Evolutionary conservation across 306 rosid genomes (phyloP), one percentile per base, ranked within the genome.

Genomic region (Pachyrhizus erosus): DNA sequence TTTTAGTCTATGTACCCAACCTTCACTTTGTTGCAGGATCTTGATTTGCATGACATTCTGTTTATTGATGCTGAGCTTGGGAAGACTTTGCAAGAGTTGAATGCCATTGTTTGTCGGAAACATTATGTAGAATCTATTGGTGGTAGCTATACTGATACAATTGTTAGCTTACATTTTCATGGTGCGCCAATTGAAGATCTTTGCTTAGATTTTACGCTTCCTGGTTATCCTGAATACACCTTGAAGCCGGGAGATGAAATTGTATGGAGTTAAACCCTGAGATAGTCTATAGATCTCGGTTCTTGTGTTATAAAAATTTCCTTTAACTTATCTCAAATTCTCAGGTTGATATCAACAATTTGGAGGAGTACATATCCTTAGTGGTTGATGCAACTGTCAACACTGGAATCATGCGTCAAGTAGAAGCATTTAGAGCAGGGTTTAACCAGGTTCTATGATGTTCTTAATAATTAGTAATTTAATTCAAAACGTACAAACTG

Each of bases 1-100:
- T 52, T 66, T 23, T 49, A 70, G 66, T 39, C 10, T 81, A 81
- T 80, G 37, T 29, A 70, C 49, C 60, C 12, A 70, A 20, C 66
- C 23, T 31, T 23, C 5, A n/a, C 52, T 70, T 49, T 71, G 27
- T 76, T 80, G 66, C 88, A 94, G 98, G 98, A 94, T 57, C 97
- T 94, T 85, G 98, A 94, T 94, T 84, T 94, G 82, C 91, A 92
- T 64, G 98, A 94, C 89, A 84, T 94, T 75, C 91, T 92, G 84
- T 86, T 89, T 69, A 87, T 91, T 75, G 98, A 94, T 80, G 84
- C 92, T 12, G 98, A 94, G 82, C 87, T 92, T 79, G 97, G 97
- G 84, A 94, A 90, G 90, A 89, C 89, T 80, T 86, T 94, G 91
- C 91, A 85, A 81, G 98, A 92, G 87, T 82, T 92, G 80, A 94